Conservation (phyloP, 192 early-diverging fungal genomes). For the Piromyces finnis region DNA sequence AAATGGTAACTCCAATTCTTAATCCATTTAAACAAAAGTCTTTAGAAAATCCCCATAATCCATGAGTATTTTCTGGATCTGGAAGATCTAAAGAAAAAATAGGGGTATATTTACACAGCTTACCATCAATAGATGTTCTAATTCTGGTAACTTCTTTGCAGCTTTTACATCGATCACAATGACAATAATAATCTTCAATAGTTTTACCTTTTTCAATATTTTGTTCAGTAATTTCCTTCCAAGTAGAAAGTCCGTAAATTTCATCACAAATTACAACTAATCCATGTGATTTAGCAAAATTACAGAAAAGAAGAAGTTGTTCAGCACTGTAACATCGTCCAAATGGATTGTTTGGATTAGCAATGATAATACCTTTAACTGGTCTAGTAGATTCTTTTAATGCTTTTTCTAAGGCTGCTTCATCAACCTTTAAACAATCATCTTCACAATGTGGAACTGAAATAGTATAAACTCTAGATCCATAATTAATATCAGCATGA, state of each 20-base stretch:
- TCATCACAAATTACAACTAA: constrained; percentile 64
- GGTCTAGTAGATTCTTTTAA: constrained; percentile 15
- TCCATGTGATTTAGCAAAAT: constrained; percentile 40
- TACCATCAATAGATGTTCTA: constrained; percentile 5
- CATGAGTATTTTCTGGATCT: constrained; percentile 40
- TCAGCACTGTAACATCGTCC: constrained; percentile 30
- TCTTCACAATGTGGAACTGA: constrained; percentile 21
- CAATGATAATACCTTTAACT: constrained; percentile 41
- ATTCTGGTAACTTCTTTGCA: neutral
- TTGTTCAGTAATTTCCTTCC: constrained; percentile 1
- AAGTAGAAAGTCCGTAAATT: constrained; percentile 56
- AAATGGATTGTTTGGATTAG: constrained; percentile 58
- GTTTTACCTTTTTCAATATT: neutral
- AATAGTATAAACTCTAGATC: constrained; percentile 28
- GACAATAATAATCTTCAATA: neutral
- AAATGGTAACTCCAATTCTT: neutral
- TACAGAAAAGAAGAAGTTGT: constrained; percentile 27
- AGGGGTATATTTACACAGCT: constrained; percentile 26
- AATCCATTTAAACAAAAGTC: constrained; percentile 42
- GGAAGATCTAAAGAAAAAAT: constrained; percentile 36
- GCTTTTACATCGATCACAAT: neutral
- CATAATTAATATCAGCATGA: constrained; percentile 5
- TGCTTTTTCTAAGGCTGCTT: constrained; percentile 23
- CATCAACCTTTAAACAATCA: constrained; percentile 9
- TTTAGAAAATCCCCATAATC: constrained; percentile 67